Evolutionary conservation across 2,329 filamentous ascomycete genomes (phyloP), one percentile per base, ranked within the genome.

Genomic region (Cladosporium sp.): DNA sequence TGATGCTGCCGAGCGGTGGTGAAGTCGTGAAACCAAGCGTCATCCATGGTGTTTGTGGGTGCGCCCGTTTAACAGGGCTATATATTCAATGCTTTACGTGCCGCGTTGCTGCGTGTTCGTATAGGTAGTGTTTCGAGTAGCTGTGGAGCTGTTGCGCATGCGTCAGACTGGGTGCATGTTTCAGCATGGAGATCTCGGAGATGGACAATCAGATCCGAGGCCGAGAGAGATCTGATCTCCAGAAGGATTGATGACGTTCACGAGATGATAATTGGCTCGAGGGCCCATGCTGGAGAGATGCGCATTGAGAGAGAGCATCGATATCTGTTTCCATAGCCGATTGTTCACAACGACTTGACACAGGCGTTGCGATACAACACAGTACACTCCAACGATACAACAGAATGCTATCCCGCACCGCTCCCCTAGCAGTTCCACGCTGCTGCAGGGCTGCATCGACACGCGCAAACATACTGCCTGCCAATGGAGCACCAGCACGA

Each of bases 21-120:
- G 70, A 90, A 87, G 71, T 83, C 74, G 67, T 74, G 90, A 76
- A 92, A 91, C 89, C 89, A 93, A 30, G 88, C 86, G 74, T 93
- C 89, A 74, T 93, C 89, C 72, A 74, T 74, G 28, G 36, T 34
- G 17, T 9, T 52, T 39, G 38, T 3, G 49, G 34, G 36, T 38
- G 47, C 47, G 45, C 45, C 45, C 36, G 49, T 61, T 20, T 3
- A 19, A 50, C 30, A 15, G n/a, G 30, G 47, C n/a, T 50, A 2
- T 15, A 15, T 9, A 14, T 25, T 20, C 34, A 39, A 51, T 39
- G 20, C 9, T 30, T 15, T 25, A 14, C 9, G 34, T 49, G 19
- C 50, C 50, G 50, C 42, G 22, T 15, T 56, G 54, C 36, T 56
- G 54, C 54, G 54, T 56, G 54, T 45, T 34, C 40, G 42, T 38